Evolutionary conservation across 75 land plant genomes (phyloP).

Genomic region (Isoetes taiwanensis): DNA sequence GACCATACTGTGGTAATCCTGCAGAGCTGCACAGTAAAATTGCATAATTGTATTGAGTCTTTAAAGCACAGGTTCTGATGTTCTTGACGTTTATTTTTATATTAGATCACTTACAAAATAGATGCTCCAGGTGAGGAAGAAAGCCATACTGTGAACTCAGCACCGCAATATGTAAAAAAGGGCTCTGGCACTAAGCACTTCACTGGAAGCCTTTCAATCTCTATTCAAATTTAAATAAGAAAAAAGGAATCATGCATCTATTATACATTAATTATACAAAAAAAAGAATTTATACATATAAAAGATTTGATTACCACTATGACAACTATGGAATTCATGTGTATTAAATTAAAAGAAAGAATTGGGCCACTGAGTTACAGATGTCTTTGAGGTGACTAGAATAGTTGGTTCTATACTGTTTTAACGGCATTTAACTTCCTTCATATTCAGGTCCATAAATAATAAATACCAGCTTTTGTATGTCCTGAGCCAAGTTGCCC

Average conservation of each 20-base stretch:
- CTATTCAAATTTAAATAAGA: slow-evolving; percentile 30
- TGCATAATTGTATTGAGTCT: not conserved
- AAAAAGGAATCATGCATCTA: too few species aligned
- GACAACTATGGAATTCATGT: too few species aligned
- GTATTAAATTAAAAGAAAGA: too few species aligned
- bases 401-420: too few species aligned
- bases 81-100: not conserved
- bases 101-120: slow-evolving; percentile 51
- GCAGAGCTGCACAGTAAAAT: slow-evolving; percentile 47
- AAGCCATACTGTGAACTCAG: slow-evolving; percentile 92
- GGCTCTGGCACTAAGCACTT: slow-evolving; percentile 65
- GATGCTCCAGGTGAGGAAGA: slow-evolving; percentile 59
- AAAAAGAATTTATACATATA: too few species aligned
- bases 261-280: too few species aligned
- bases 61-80: not conserved
- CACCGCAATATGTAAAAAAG: slow-evolving; percentile 58
- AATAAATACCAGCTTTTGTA: slow-evolving; percentile 38
- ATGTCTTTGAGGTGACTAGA: too few species aligned
- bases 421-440: too few species aligned
- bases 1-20: slow-evolving; percentile 97
- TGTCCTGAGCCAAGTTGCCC: slow-evolving; percentile 92
- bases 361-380: too few species aligned
- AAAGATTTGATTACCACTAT: too few species aligned
- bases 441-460: too few species aligned
- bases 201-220: slow-evolving; percentile 62